phyloP scores from a whole-genome alignment of 2,329 filamentous ascomycete genomes.

The Exutisphaerella laricina region DNA sequence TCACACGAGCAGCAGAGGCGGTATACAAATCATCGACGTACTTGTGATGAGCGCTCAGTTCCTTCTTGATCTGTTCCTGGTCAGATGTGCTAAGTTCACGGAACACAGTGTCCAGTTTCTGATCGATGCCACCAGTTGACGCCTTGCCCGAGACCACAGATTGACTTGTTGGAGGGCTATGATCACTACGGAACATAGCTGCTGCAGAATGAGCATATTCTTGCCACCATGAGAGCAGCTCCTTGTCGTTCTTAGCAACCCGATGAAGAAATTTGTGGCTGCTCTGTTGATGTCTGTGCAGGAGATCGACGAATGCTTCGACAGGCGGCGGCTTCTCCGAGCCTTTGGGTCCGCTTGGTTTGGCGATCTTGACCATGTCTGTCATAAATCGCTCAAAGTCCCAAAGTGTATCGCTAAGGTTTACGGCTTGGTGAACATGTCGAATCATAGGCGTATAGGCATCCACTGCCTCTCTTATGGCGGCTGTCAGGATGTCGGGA shows the following conservation, averaged over 20 bases:
- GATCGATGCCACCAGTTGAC: conserved; percentile 42
- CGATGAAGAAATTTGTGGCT: conserved; percentile 68
- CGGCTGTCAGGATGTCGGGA: conserved; percentile 67
- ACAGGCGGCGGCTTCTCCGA: conserved; percentile 51
- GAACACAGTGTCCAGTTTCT: conserved; percentile 40
- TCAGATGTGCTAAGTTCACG: conserved; percentile 44
- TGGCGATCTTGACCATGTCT: conserved; percentile 59
- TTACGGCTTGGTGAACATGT: conserved; percentile 62
- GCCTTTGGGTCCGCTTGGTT: conserved; percentile 29
- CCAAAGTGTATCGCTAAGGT: conserved; percentile 63
- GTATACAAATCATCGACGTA: conserved; percentile 55
- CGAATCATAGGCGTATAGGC: conserved; percentile 73
- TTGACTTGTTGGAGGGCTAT: conserved; percentile 20
- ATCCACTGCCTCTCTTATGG: conserved; percentile 58
- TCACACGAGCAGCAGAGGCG: conserved; percentile 52
- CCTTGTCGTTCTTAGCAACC: conserved; percentile 61
- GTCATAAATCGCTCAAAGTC: conserved; percentile 64
- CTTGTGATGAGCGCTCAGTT: conserved; percentile 55
- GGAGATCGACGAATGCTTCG: conserved; percentile 64
- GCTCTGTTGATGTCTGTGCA: conserved; percentile 58
- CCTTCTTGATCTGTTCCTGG: conserved; percentile 43
- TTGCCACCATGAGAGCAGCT: conserved; percentile 56
- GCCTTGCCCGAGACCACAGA: conserved; percentile 24
- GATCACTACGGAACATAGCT: conserved; percentile 47
- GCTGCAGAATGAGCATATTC: conserved; percentile 56